phyloP scores from a whole-genome alignment of 2,329 filamentous ascomycete species.

The Lachnum nothofagi region DNA sequence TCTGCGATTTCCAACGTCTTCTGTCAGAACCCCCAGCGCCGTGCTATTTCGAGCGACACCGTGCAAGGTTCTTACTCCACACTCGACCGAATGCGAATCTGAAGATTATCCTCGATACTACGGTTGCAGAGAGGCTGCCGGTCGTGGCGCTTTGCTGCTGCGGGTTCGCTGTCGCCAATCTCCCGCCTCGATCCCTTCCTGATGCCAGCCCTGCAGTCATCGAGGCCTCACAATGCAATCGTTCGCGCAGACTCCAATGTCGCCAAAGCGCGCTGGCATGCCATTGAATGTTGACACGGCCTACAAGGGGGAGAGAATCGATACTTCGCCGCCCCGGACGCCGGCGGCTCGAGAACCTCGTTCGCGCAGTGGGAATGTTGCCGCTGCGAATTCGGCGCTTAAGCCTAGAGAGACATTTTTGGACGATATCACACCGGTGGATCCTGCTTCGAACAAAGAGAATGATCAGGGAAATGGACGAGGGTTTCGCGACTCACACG shows the following conservation, averaged over 20 bases:
- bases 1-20: slow-evolving; percentile 12
- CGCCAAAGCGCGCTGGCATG: slow-evolving; percentile 28
- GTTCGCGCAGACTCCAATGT: slow-evolving; percentile 22
- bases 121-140: slow-evolving; percentile 4
- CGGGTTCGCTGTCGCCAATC: neutral
- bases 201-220: slow-evolving; percentile 15
- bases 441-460: slow-evolving; percentile 24
- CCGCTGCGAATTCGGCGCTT: slow-evolving; percentile 27
- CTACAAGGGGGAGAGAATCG: slow-evolving; percentile 26
- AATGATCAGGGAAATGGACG: slow-evolving; percentile 20
- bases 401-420: slow-evolving; percentile 31
- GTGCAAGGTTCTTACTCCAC: slow-evolving; percentile 5
- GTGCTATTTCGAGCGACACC: slow-evolving; percentile 8
- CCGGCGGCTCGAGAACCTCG: slow-evolving; percentile 22
- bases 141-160: slow-evolving; percentile 2
- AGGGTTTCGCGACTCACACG: slow-evolving; percentile 49
- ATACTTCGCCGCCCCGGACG: slow-evolving; percentile 27
- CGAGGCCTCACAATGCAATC: slow-evolving; percentile 26
- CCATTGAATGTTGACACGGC: slow-evolving; percentile 29
- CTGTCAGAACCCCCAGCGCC: slow-evolving; percentile 14
- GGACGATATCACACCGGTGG: slow-evolving; percentile 33
- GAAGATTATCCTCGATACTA: neutral
- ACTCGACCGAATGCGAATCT: slow-evolving; percentile 12
- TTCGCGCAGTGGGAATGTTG: slow-evolving; percentile 21
- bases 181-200: slow-evolving; percentile 9